A percentile compares a stretch with the other conserved stretches of the same genome.
phyloP scores from a whole-genome alignment of 345 rosid species.

The Excoecaria cochinchinensis region DNA sequence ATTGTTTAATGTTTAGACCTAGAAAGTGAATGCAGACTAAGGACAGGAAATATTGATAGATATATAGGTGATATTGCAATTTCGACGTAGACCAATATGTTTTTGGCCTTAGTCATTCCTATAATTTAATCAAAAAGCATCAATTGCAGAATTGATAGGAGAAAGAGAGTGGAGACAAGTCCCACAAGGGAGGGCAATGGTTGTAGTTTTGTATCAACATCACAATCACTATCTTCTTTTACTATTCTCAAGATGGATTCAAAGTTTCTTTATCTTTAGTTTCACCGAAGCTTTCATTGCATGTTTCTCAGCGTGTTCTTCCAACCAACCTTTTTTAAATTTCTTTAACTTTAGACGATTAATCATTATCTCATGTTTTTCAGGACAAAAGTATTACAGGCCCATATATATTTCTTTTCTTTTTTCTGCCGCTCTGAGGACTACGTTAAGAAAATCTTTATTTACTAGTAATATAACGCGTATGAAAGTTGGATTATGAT shows the following conservation, averaged over 20 bases:
- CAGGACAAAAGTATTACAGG: too few relatives aligned
- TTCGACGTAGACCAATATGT: too few relatives aligned
- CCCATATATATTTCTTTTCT: background rate
- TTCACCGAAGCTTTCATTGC: background rate
- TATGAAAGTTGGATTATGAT: too few relatives aligned
- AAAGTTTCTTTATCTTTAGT: slow-evolving; percentile 4
- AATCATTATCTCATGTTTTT: background rate
- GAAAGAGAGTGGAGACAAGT: background rate
- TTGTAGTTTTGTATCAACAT: background rate
- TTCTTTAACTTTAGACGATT: slow-evolving; percentile 1
- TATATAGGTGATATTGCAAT: too few relatives aligned
- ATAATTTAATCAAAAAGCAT: too few relatives aligned
- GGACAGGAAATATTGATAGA: too few relatives aligned
- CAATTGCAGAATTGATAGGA: too few relatives aligned
- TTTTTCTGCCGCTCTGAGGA: background rate
- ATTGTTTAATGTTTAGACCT: too few relatives aligned
- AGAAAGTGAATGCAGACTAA: too few relatives aligned
- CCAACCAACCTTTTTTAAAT: background rate
- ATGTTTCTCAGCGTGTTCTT: slow-evolving; percentile 4
- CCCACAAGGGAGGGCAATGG: background rate
- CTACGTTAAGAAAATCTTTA: background rate
- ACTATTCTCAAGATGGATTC: background rate
- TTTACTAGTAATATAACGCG: too few relatives aligned
- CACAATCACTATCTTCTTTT: background rate
- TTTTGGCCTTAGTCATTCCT: too few relatives aligned